Percentiles rank a stretch among this genome's conserved stretches.
Evolutionary conservation across 1,284 basidiomycete genomes (phyloP).

Genomic region (Coniferiporia weirii): DNA sequence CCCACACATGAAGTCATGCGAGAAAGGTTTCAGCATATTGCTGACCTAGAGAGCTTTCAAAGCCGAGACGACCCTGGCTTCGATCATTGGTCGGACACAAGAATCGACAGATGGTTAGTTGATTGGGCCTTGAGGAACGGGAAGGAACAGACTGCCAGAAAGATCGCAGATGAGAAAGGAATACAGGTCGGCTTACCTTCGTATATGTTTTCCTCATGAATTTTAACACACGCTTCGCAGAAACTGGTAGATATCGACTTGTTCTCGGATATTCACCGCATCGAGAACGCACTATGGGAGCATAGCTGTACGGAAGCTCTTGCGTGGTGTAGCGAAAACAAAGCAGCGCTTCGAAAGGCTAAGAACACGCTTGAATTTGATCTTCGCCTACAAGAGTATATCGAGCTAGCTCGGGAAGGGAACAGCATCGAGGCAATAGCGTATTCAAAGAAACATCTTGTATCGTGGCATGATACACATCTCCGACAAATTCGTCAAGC

Average conservation of each 20-base stretch:
- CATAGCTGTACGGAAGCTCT: constrained; percentile 86
- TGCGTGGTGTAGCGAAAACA: constrained; percentile 96
- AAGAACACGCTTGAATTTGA: constrained; percentile 97
- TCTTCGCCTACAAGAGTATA: constrained; percentile 92
- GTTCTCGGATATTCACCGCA: constrained; percentile 81
- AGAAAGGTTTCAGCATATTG: constrained; percentile 67
- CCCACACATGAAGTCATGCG: constrained; percentile 69
- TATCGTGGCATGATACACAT: constrained; percentile 80
- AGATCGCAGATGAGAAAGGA: constrained; percentile 62
- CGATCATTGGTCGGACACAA: constrained; percentile 69
- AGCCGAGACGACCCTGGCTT: constrained; percentile 52
- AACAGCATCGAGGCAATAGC: constrained; percentile 75
- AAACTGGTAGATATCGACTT: constrained; percentile 86
- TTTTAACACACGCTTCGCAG: constrained; percentile 33
- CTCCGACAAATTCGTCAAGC: constrained; percentile 72
- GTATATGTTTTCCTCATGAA: constrained; percentile 5
- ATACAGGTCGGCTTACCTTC: constrained; percentile 53
- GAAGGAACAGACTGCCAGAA: constrained; percentile 62
- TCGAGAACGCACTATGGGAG: constrained; percentile 73
- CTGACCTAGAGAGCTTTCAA: constrained; percentile 51
- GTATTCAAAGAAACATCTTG: constrained; percentile 80
- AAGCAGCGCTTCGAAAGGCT: constrained; percentile 84
- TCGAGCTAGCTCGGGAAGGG: constrained; percentile 78
- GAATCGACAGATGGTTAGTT: constrained; percentile 86
- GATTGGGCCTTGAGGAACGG: constrained; percentile 85